A percentile compares a stretch with the other conserved stretches of the same genome.
Evolutionary conservation across 1,139 yeast species (phyloP).

Genomic region (Saccharomyces hybrid): DNA sequence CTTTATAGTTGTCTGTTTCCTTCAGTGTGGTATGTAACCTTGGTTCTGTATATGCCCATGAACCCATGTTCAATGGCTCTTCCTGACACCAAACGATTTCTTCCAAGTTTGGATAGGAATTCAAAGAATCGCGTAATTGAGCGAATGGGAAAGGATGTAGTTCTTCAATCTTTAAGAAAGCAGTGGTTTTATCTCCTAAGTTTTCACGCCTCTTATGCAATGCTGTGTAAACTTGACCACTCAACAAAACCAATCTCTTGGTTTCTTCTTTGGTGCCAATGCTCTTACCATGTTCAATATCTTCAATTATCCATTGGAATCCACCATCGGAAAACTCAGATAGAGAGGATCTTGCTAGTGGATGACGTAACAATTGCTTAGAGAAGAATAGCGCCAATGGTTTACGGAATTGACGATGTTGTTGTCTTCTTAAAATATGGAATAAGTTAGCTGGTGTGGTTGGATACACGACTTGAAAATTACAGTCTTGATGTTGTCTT

Average conservation of each 20-base stretch:
- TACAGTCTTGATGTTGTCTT: conserved; percentile 98
- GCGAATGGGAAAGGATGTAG: conserved; percentile 98
- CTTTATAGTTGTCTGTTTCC: conserved; percentile 64
- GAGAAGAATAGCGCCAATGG: conserved; percentile 88
- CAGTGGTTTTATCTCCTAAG: conserved; percentile 71
- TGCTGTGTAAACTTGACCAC: conserved; percentile 95
- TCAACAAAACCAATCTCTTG: conserved; percentile 74
- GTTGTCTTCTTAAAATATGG: conserved; percentile 97
- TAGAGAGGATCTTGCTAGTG: conserved; percentile 83
- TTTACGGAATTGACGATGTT: conserved; percentile 98
- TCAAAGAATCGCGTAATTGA: conserved; percentile 77
- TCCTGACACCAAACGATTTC: conserved; percentile 98
- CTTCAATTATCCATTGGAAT: conserved; percentile 95
- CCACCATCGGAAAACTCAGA: conserved; percentile 84
- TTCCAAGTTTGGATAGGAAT: conserved; percentile 72
- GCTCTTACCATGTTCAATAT: conserved; percentile 68
- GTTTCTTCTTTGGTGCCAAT: conserved; percentile 77
- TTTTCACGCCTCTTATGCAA: conserved; percentile 81
- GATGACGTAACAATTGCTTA: conserved; percentile 92
- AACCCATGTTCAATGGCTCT: conserved; percentile 98
- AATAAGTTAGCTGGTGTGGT: conserved; percentile 95
- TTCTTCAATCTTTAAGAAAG: conserved; percentile 86
- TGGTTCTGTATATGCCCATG: conserved; percentile 73
- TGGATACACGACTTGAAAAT: conserved; percentile 97
- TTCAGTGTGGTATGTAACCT: conserved; percentile 69